Evolutionary conservation across 2,329 filamentous ascomycete species (phyloP).

Genomic region (Stachybotrys chlorohalonatus): DNA sequence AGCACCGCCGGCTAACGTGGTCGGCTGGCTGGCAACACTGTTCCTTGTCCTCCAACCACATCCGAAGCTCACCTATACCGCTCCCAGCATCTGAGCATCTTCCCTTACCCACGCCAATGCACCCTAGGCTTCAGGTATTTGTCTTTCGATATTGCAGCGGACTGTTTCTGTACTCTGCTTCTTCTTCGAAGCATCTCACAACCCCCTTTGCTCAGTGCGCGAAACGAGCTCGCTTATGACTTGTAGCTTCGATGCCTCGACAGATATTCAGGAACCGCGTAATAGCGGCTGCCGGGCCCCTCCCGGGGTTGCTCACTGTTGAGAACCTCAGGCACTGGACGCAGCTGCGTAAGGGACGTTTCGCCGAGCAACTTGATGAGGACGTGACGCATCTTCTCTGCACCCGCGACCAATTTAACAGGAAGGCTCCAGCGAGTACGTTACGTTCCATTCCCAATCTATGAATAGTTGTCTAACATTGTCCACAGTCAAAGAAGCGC

Average conservation of each 20-base stretch:
- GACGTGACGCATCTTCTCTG: conserved; percentile 66
- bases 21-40: not conserved
- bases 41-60: not conserved
- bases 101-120: not conserved
- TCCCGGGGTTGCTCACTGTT: conserved; percentile 37
- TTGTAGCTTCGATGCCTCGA: conserved; percentile 15
- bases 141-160: not conserved
- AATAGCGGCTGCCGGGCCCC: conserved; percentile 50
- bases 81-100: not conserved
- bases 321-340: conserved; percentile 60
- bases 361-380: conserved; percentile 38
- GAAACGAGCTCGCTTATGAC: too few species aligned
- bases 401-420: conserved; percentile 50
- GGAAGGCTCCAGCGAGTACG: conserved; percentile 26
- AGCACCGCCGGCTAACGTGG: not conserved
- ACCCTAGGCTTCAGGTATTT: not conserved
- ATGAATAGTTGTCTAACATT: not conserved
- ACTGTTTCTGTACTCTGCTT: not conserved
- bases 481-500: conserved; percentile 25
- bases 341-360: conserved; percentile 49
- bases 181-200: too few species aligned
- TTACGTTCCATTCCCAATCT: not conserved
- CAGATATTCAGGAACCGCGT: conserved; percentile 42
- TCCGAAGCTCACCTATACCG: not conserved
- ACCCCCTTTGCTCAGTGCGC: too few species aligned